Percentiles rank a stretch among this genome's conserved stretches.
Conservation (phyloP, 2,329 filamentous ascomycete genomes). For the Trichophyton schoenleinii region DNA sequence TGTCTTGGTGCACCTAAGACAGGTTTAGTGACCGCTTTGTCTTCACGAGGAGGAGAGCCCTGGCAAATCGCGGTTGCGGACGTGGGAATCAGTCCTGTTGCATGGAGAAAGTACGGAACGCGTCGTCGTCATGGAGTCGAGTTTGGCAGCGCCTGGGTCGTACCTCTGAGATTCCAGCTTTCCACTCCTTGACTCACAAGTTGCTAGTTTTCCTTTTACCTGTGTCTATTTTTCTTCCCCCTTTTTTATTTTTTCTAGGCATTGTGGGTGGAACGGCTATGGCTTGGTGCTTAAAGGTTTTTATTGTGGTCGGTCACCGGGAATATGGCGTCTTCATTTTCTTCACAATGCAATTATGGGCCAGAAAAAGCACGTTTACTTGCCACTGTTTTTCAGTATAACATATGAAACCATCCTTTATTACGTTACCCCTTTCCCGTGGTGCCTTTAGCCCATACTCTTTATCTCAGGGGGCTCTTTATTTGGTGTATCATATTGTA, state of each 20-base stretch:
- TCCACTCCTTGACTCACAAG: background rate
- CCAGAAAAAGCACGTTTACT: background rate
- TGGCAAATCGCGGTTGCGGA: conserved; percentile 81
- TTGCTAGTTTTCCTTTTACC: background rate
- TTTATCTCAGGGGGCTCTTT: background rate
- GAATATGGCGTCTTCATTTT: background rate
- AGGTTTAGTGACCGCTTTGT: conserved; percentile 66
- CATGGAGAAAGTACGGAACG: conserved; percentile 74
- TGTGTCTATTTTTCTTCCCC: background rate
- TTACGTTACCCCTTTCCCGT: background rate
- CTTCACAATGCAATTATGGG: background rate
- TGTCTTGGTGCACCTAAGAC: conserved; percentile 77
- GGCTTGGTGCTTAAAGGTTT: background rate
- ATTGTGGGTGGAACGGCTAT: background rate
- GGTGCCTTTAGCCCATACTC: background rate
- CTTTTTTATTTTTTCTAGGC: background rate
- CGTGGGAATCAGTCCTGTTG: conserved; percentile 68
- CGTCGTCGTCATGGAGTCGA: conserved; percentile 72
- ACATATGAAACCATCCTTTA: background rate
- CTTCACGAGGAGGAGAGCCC: conserved; percentile 41
- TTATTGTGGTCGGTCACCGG: background rate
- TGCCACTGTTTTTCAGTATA: background rate
- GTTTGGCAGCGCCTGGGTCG: conserved; percentile 77
- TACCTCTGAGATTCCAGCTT: conserved; percentile 46
- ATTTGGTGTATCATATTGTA: background rate